Conservation (phyloP, 257 asterid genomes). For the Oldenlandia corymbosa region DNA sequence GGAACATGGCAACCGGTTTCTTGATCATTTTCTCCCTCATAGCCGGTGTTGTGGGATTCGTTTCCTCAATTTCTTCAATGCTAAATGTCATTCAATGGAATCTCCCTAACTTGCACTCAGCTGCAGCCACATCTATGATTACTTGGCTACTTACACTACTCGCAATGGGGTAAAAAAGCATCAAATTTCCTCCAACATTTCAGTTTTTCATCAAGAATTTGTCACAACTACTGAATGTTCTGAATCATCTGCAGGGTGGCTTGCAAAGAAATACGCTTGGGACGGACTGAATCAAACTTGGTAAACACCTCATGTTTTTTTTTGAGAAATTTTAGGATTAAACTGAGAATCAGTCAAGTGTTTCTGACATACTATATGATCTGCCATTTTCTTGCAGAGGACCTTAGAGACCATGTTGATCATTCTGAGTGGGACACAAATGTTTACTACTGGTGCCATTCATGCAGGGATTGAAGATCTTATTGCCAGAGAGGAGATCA, state of each 20-base stretch:
- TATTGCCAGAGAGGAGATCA: constrained; percentile 5
- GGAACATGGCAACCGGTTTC: constrained; percentile 87
- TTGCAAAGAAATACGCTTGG: constrained; percentile 80
- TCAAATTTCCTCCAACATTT: background rate
- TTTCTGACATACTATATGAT: constrained; percentile 5
- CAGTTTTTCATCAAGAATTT: background rate
- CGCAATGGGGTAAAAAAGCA: constrained; percentile 74
- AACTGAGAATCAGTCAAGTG: background rate
- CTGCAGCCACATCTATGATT: constrained; percentile 66
- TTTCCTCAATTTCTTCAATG: constrained; percentile 57
- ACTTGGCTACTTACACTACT: constrained; percentile 69
- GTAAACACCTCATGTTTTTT: constrained; percentile 34
- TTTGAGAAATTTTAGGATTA: background rate
- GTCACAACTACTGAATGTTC: background rate
- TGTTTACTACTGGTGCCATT: constrained; percentile 66
- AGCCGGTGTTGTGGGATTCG: constrained; percentile 82
- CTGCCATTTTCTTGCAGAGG: constrained; percentile 38
- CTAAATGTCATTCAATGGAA: constrained; percentile 47
- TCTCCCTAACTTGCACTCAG: constrained; percentile 59
- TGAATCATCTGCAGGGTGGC: constrained; percentile 53
- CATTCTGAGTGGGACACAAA: constrained; percentile 66
- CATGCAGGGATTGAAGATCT: constrained; percentile 40
- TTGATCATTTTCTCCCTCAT: constrained; percentile 62
- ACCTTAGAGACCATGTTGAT: constrained; percentile 66
- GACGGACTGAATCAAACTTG: constrained; percentile 64